Evolutionary conservation across 371 early-diverging fungal species (phyloP), one percentile per base, ranked within the genome.

Genomic region (Mucor lusitanicus): DNA sequence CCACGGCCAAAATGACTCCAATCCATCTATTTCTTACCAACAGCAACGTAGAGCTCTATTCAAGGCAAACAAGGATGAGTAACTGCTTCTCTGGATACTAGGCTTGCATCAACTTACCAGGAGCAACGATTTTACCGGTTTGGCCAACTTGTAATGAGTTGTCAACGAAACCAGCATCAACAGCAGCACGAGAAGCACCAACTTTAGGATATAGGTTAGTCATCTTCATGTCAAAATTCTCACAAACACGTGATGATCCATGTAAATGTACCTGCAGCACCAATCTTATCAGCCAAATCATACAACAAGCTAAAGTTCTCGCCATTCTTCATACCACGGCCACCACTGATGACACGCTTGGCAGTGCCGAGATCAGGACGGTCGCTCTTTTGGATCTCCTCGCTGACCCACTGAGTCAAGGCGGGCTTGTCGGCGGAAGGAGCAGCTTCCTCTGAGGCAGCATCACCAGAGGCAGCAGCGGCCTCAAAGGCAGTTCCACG

Each of bases 61-160:
- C 12, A 12, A 13, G 21, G 11, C 9, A 3, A 12, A 50, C 23
- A 50, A 23, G 11, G 23, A 23, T 23, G 7, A 50, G 13, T 11
- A 37, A 37, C 37, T 50, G 6, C 11, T 8, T 23, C 6, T 44
- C 19, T 44, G 6, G n/a, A 3, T 3, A 50, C 11, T 12, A 6
- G 25, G 9, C 7, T 46, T 53, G 0, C 6, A 17, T 55, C 15
- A 30, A 63, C 75, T 70, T 79, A 81, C 88, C 89, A 53, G 99
- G 99, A 19, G 99, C 99, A 67, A 99, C 92, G 65, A 97, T 95
- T 85, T 97, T 97, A 67, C 99, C 99, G 13, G 99, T 99, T 82
- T 99, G 99, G 17, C 99, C 99, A 57, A 99, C 94, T 86, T 99
- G 98, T 53, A 97, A 82, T 30, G 95, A 94, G 85, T 99, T 98